Base-by-base conservation (phyloP, 2,329 filamentous ascomycete species). In the Aspergillus transmontanensis region DNA sequence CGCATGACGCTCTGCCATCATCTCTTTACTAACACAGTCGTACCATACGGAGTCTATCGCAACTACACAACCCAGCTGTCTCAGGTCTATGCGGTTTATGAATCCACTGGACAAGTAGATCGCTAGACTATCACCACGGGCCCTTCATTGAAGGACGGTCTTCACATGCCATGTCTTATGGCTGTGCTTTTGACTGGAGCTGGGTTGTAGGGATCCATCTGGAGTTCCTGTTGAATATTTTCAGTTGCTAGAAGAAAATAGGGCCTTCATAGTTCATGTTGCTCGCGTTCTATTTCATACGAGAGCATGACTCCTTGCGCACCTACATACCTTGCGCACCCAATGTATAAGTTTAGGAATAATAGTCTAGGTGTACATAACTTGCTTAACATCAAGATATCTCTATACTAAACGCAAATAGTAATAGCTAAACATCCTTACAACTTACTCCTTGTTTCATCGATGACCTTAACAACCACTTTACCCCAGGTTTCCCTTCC, bases 401-500 rank as follows among this genome's bases (percentile, higher is more conserved):
- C 10, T 21, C 32, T 26, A 58, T 43, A 55, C 19, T 51, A 30
- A 12, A 50, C 62, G 28, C 61, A 51, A 45, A 32, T 56, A 28
- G 23, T 19, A 55, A n/a, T 56, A 54, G 39, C 54, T 34, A n/a
- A 23, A 26, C 21, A 26, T 59, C 46, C n/a, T 43, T 64, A 81
- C 57, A 81, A 66, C 69, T 76, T 76, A 66, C 77, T 79, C 71
- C 83, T 81, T 7, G 86, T 83, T 73, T 93, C 84, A 70, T 93
- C 91, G 1, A 90, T 89, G 48, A 98, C 83, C 79, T 92, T 92
- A 23, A 97, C 89, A 1, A 97, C 92, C 0, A 98, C 94, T 84
- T 98, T 98, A 0, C 94, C 94, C 94, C 94, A 98, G 1, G 93
- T 97, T 57, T 90, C 91, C 64, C 94, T 84, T 1, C 87, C 87